phyloP scores from a whole-genome alignment of 768 basidiomycete species.

The Lyophyllum atratum region DNA sequence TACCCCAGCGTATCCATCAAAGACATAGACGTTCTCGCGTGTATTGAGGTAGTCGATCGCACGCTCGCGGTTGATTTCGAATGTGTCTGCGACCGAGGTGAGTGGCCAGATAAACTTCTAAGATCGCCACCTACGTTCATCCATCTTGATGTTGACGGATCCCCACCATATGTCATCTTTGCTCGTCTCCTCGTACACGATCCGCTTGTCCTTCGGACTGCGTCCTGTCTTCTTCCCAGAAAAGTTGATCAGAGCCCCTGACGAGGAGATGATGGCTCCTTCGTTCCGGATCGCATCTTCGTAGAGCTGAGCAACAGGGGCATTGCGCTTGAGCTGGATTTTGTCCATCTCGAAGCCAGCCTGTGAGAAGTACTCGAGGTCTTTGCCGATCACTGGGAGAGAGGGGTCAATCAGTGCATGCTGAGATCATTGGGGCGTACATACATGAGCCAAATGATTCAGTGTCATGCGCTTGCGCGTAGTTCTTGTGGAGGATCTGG shows the following conservation, averaged over 20 bases:
- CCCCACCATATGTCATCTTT: slow-evolving; percentile 99
- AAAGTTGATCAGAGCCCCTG: slow-evolving; percentile 98
- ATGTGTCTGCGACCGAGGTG: slow-evolving; percentile 67
- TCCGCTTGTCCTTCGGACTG: slow-evolving; percentile 98
- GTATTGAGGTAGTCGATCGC: slow-evolving; percentile 99
- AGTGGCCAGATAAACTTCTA: background rate
- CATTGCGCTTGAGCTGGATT: slow-evolving; percentile 95
- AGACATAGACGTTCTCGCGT: slow-evolving; percentile 96
- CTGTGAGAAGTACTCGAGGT: slow-evolving; percentile 96
- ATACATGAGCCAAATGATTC: slow-evolving; percentile 62
- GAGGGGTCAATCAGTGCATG: slow-evolving; percentile 1
- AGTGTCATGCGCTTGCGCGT: slow-evolving; percentile 72
- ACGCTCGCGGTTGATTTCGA: slow-evolving; percentile 98
- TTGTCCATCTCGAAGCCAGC: slow-evolving; percentile 99
- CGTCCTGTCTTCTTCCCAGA: slow-evolving; percentile 99
- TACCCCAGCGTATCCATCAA: slow-evolving; percentile 93
- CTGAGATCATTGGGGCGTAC: slow-evolving; percentile 24
- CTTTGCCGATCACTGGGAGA: slow-evolving; percentile 79
- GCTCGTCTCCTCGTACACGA: slow-evolving; percentile 95
- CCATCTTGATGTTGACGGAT: slow-evolving; percentile 98
- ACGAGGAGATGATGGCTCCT: slow-evolving; percentile 95
- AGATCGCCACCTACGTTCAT: slow-evolving; percentile 67
- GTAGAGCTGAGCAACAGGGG: slow-evolving; percentile 86
- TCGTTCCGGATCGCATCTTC: slow-evolving; percentile 99
- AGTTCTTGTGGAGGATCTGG: slow-evolving; percentile 86